Evolutionary conservation across 2,329 filamentous ascomycete species (phyloP).

Genomic region (Xylariaceae sp.): DNA sequence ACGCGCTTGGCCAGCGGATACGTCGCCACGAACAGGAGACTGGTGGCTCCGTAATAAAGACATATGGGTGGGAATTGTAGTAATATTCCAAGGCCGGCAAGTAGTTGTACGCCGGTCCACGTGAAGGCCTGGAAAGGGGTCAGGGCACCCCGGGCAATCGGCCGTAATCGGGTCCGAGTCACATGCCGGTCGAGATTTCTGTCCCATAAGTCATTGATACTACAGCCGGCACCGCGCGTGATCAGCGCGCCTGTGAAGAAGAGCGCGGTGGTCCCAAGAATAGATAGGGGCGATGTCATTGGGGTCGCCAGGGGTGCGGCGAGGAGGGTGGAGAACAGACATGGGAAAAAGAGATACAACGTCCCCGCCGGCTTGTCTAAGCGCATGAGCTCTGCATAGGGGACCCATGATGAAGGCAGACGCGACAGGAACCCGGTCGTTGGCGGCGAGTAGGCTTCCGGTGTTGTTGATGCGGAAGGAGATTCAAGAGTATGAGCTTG

Average conservation of each 20-base stretch:
- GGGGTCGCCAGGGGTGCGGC: slow-evolving; percentile 65
- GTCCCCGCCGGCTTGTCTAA: slow-evolving; percentile 77
- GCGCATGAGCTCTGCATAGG: slow-evolving; percentile 76
- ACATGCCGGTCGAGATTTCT: slow-evolving; percentile 80
- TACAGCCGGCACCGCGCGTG: slow-evolving; percentile 83
- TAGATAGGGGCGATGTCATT: slow-evolving; percentile 53
- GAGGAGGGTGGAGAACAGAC: slow-evolving; percentile 76
- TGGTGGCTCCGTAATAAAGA: slow-evolving; percentile 72
- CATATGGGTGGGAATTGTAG: slow-evolving; percentile 70
- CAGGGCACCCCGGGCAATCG: slow-evolving; percentile 73
- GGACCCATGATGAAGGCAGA: slow-evolving; percentile 64
- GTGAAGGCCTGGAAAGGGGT: slow-evolving; percentile 64
- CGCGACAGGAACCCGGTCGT: slow-evolving; percentile 63
- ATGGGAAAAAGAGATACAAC: slow-evolving; percentile 81
- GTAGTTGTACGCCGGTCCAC: slow-evolving; percentile 69
- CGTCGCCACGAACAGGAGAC: slow-evolving; percentile 62
- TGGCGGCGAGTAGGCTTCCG: slow-evolving; percentile 58
- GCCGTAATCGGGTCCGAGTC: slow-evolving; percentile 66
- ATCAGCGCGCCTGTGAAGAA: slow-evolving; percentile 73
- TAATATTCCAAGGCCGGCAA: slow-evolving; percentile 66
- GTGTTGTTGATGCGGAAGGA: slow-evolving; percentile 18
- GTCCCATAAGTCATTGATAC: slow-evolving; percentile 89
- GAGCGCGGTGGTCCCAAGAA: slow-evolving; percentile 59
- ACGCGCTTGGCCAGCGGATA: slow-evolving; percentile 83
- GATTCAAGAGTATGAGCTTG: slow-evolving; percentile 25